Percentiles rank a stretch among this genome's conserved stretches.
Evolutionary conservation across 116 monocot species (phyloP).

Genomic region (Cymodocea nodosa): DNA sequence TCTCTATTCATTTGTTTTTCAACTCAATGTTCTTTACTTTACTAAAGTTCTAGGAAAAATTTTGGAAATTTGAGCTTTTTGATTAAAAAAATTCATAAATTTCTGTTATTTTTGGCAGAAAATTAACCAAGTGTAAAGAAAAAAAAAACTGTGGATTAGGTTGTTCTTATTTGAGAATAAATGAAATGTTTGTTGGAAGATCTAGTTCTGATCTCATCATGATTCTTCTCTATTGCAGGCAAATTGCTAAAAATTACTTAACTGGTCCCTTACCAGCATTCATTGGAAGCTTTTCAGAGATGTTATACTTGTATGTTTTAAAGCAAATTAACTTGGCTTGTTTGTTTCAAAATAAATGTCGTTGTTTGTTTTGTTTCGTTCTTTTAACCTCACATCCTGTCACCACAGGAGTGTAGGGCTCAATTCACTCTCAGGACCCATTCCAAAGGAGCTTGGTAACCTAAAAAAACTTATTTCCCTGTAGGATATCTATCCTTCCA

Average conservation of each 20-base stretch:
- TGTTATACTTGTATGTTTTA: constrained; percentile 12
- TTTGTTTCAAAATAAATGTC: too few relatives aligned
- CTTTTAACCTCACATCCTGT: neutral
- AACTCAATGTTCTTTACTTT: too few relatives aligned
- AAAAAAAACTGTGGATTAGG: too few relatives aligned
- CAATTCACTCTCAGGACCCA: constrained; percentile 15
- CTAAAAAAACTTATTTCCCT: constrained; percentile 13
- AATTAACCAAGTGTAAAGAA: too few relatives aligned
- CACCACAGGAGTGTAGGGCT: constrained; percentile 9
- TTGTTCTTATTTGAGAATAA: too few relatives aligned
- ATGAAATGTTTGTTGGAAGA: neutral
- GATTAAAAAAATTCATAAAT: too few relatives aligned
- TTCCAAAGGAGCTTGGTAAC: constrained; percentile 19
- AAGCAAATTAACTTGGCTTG: neutral
- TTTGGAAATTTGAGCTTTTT: too few relatives aligned
- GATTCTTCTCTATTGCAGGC: constrained; percentile 18
- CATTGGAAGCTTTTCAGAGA: constrained; percentile 32
- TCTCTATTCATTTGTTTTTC: too few relatives aligned
- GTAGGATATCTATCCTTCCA: constrained; percentile 5
- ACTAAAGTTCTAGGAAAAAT: too few relatives aligned
- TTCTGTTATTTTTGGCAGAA: too few relatives aligned
- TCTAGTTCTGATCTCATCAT: neutral
- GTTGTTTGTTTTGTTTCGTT: neutral
- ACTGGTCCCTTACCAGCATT: constrained; percentile 71
- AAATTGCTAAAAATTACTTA: constrained; percentile 57